Evolutionary conservation across 2,329 filamentous ascomycete genomes (phyloP), one percentile per base, ranked within the genome.

Genomic region (Cladophialophora yegresii): DNA sequence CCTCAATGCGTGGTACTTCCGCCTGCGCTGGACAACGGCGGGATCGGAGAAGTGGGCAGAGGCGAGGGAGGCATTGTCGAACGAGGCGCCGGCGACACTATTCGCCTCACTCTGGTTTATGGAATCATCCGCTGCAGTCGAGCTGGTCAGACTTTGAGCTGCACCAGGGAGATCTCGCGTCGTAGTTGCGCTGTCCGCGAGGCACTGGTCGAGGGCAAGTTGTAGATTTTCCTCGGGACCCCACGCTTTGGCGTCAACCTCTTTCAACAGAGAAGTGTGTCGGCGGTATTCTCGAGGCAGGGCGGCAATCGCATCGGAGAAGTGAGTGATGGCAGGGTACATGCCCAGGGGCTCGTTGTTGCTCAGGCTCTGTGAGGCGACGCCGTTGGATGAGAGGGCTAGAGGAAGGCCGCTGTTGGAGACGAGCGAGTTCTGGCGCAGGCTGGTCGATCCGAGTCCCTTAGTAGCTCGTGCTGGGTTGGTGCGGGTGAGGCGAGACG

Each of bases 201-300:
- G 58, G 45, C 81, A 80, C 32, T 80, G 76, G 43, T 80, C 83
- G 71, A 96, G 85, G 67, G 96, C 83, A 73, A 89, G 85, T 73
- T 89, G 88, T 64, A 99, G 84, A 73, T 89, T 85, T 72, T 95
- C 89, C 76, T 96, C 92, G 6, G 95, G 90, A 28, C 87, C 88
- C 78, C 93, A 95, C 69, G 96, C 90, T 80, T 99, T 99, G 68
- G 93, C 93, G 80, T 99, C 95, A 54, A 98, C 95, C 79, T 99
- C 95, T 77, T 97, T 97, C 71, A 99, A 83, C 62, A 98, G 85
- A 36, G 93, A 97, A 72, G 96, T 96, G 77, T 99, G 93, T 74
- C 92, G 89, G 71, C 96, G 92, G 57, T 97, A 91, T 79, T 99
- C 95, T 76, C 93, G 93, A 4, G 95, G 95, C 28, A 99, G 85